phyloP scores from a whole-genome alignment of 2,329 filamentous ascomycete genomes.

The Ceratocystis ficicola region DNA sequence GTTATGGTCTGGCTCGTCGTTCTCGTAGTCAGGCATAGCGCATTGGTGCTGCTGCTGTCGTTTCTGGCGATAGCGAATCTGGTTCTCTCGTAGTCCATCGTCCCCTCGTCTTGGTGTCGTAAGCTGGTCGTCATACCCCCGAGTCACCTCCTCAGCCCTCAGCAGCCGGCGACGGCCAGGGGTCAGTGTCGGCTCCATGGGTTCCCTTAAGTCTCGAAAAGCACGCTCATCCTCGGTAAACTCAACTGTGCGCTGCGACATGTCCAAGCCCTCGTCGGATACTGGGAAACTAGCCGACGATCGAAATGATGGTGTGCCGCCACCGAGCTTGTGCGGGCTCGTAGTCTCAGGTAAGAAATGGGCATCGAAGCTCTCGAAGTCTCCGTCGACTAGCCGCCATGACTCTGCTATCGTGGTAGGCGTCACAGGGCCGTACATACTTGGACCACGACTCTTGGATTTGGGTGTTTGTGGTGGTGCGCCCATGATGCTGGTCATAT shows the following conservation, averaged over 20 bases:
- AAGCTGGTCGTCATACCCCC: not conserved
- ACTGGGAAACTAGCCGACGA: slow-evolving; percentile 32
- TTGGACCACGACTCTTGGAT: not conserved
- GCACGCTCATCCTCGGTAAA: slow-evolving; percentile 25
- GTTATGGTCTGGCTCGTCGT: slow-evolving; percentile 2
- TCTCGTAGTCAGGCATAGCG: not conserved
- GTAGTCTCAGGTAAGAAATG: not conserved
- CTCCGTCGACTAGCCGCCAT: slow-evolving; percentile 50
- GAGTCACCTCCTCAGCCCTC: not conserved
- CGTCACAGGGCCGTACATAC: slow-evolving; percentile 25
- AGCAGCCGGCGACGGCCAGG: slow-evolving; percentile 24
- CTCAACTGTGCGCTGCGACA: slow-evolving; percentile 13
- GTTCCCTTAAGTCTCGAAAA: slow-evolving; percentile 27
- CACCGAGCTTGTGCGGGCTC: slow-evolving; percentile 26
- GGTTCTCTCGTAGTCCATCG: not conserved
- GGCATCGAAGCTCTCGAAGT: slow-evolving; percentile 49
- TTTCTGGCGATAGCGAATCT: not conserved
- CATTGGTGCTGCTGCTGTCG: not conserved
- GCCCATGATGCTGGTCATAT: not conserved
- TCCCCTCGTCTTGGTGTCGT: not conserved
- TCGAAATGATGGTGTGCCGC: slow-evolving; percentile 37
- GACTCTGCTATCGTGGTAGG: slow-evolving; percentile 37
- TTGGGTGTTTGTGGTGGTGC: not conserved
- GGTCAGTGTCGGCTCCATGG: slow-evolving; percentile 23
- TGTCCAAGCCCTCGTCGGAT: slow-evolving; percentile 44